Percentiles rank a stretch among this genome's conserved stretches.
Evolutionary conservation across 306 rosid genomes (phyloP).

Genomic region (Abrus precatorius): DNA sequence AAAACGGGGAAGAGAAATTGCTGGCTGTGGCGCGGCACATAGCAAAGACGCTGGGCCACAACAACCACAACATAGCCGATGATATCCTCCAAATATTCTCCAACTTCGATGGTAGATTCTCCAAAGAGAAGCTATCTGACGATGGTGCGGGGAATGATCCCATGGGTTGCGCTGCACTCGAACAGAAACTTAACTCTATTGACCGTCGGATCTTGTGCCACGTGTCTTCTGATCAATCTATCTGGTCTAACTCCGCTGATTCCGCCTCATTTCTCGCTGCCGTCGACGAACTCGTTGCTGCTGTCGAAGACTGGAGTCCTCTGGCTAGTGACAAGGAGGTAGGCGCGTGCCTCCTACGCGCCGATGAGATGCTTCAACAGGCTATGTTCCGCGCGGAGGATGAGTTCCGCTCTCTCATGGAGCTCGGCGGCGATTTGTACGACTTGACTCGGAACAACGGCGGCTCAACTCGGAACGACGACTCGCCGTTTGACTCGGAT

Average conservation of each 20-base stretch:
- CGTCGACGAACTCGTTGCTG: constrained; percentile 73
- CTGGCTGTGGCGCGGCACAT: constrained; percentile 95
- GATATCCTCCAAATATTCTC: constrained; percentile 93
- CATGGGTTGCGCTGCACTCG: constrained; percentile 63
- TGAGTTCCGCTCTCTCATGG: constrained; percentile 90
- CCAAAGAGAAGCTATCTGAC: constrained; percentile 85
- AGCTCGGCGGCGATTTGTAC: constrained; percentile 86
- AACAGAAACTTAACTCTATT: constrained; percentile 70
- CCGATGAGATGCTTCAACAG: constrained; percentile 87
- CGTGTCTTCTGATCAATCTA: constrained; percentile 71
- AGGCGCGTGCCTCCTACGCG: constrained; percentile 70
- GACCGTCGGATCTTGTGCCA: constrained; percentile 83
- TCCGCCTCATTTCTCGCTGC: constrained; percentile 84
- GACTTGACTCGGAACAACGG: constrained; percentile 59
- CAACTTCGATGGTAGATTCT: constrained; percentile 90
- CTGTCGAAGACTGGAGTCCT: constrained; percentile 76
- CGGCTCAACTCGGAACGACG: constrained; percentile 46
- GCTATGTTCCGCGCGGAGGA: constrained; percentile 90
- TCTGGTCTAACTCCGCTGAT: constrained; percentile 83
- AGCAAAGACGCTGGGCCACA: constrained; percentile 87
- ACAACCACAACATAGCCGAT: constrained; percentile 75
- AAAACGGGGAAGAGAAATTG: constrained; percentile 93
- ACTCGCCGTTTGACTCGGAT: constrained; percentile 73
- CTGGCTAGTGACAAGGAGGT: constrained; percentile 69
- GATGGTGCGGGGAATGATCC: constrained; percentile 55